Percentiles rank a stretch among this genome's conserved stretches.
Conservation (phyloP, 345 rosid species). For the Euphorbia pulcherrima region DNA sequence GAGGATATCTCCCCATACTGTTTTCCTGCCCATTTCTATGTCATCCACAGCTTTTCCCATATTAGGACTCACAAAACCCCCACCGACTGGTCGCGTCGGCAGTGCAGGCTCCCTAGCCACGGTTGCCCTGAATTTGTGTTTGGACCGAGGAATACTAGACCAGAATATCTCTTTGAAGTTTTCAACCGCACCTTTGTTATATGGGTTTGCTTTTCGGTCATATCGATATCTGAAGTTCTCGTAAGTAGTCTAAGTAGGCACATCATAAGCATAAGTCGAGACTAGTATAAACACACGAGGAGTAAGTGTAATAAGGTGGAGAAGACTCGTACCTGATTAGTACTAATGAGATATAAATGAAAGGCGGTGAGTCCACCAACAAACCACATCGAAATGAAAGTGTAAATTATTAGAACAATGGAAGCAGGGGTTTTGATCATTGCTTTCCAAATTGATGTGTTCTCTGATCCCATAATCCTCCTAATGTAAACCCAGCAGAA, state of each 20-base stretch:
- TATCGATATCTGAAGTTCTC: slow-evolving; percentile 85
- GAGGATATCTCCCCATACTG: slow-evolving; percentile 86
- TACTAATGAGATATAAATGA: slow-evolving; percentile 83
- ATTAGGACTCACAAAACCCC: slow-evolving; percentile 93
- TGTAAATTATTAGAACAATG: slow-evolving; percentile 65
- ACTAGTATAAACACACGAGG: background rate
- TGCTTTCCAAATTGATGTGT: slow-evolving; percentile 71
- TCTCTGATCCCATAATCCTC: slow-evolving; percentile 58
- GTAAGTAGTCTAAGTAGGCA: slow-evolving; percentile 72
- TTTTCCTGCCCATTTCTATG: slow-evolving; percentile 94
- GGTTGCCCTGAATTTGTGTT: slow-evolving; percentile 68
- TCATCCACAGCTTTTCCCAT: slow-evolving; percentile 87
- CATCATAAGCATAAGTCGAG: background rate
- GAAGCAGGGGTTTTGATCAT: slow-evolving; percentile 83
- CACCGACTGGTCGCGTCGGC: slow-evolving; percentile 54
- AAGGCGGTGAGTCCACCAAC: slow-evolving; percentile 91
- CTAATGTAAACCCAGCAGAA: slow-evolving; percentile 86
- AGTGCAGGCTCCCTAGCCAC: slow-evolving; percentile 56
- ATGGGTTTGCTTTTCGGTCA: slow-evolving; percentile 62
- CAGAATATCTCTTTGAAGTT: slow-evolving; percentile 77
- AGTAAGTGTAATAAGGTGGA: background rate
- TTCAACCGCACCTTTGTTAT: slow-evolving; percentile 56
- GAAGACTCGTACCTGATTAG: slow-evolving; percentile 62
- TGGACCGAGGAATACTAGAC: slow-evolving; percentile 58
- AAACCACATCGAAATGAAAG: slow-evolving; percentile 78